Base-by-base conservation (phyloP, 257 asterid species). In the Solanum bulbocastanum region DNA sequence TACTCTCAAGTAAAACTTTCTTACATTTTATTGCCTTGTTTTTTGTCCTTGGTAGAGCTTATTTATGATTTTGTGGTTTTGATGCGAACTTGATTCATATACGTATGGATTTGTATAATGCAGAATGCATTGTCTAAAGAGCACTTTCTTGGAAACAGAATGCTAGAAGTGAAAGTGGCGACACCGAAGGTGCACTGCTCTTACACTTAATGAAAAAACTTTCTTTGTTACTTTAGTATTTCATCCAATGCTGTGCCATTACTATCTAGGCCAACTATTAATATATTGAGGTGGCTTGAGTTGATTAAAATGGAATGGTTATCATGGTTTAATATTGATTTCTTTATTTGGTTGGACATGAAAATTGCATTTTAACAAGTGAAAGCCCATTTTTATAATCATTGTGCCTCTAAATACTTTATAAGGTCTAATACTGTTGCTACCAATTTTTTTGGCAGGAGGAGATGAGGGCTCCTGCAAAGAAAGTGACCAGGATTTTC, bases 111-210 rank as follows among this genome's bases (percentile, higher is more conserved):
- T 75, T 89, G 87, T 58, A 79, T 90, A 87, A 86, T 84, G 69
- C 94, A 97, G 99, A 93, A 94, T 90, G 98, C 98, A 56, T 89
- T 96, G 87, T 85, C 94, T 32, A 93, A 94, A 52, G 99, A 97
- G 89, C 99, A 97, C 90, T 78, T 91, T 73, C 98, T 97, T 78
- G 99, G 99, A 68, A 92, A 87, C 88, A 92, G 99, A 92, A 91
- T 92, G 93, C 93, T 97, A 89, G 99, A 97, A 93, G 98, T 97
- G 85, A 97, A 97, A 94, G 89, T 97, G 89, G 99, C 99, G 84
- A 96, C 99, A 6, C 99, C 99, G 1, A 97, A 94, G 99, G 99
- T 97, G 71, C 66, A 79, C 18, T 49, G 18, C 37, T 82, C 37
- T 49, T 82, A 10, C 8, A 10, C 86, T 82, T 49, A 0, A 10